Conservation (phyloP, 2,329 filamentous ascomycete species). For the Diplocarpon mali region DNA sequence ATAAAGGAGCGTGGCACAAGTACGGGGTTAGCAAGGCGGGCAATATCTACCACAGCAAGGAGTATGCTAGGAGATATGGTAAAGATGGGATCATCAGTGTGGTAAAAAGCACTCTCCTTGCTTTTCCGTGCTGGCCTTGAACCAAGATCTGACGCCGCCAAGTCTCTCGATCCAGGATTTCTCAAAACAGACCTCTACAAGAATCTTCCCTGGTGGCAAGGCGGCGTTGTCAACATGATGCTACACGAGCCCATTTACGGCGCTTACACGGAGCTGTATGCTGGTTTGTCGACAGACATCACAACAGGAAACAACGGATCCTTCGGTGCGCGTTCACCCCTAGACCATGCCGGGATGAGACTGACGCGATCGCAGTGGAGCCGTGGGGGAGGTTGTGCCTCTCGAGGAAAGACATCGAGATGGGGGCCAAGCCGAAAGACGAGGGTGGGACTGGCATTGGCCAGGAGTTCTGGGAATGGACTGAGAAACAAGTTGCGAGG, state of each 20-base stretch:
- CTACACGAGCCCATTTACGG: conserved; percentile 9
- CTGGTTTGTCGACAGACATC: conserved; percentile 11
- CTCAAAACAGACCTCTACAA: conserved; percentile 10
- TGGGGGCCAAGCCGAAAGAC: conserved; percentile 24
- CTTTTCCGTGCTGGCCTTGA: neutral
- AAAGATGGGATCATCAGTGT: conserved; percentile 14
- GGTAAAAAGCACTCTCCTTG: neutral
- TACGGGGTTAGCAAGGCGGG: conserved; percentile 16
- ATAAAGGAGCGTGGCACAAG: conserved; percentile 6
- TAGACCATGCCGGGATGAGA: neutral
- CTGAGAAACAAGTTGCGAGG: conserved; percentile 29
- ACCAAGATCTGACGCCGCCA: neutral
- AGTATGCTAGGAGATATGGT: conserved; percentile 9
- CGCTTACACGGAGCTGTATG: conserved; percentile 14
- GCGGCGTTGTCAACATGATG: neutral
- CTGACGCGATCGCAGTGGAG: conserved; percentile 26
- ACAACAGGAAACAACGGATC: conserved; percentile 9
- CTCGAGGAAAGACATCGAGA: conserved; percentile 26
- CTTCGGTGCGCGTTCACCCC: conserved; percentile 8
- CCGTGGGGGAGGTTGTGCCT: conserved; percentile 34
- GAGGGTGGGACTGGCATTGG: conserved; percentile 31
- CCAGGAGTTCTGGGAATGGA: conserved; percentile 33
- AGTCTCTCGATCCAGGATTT: conserved; percentile 14
- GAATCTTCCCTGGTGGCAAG: conserved; percentile 5
- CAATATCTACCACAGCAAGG: conserved; percentile 9